These are phyloP conservation scores for Eutypa lata DNA, from an alignment of 2,329 filamentous ascomycete genomes.

Conservation along the genomic window DNA sequence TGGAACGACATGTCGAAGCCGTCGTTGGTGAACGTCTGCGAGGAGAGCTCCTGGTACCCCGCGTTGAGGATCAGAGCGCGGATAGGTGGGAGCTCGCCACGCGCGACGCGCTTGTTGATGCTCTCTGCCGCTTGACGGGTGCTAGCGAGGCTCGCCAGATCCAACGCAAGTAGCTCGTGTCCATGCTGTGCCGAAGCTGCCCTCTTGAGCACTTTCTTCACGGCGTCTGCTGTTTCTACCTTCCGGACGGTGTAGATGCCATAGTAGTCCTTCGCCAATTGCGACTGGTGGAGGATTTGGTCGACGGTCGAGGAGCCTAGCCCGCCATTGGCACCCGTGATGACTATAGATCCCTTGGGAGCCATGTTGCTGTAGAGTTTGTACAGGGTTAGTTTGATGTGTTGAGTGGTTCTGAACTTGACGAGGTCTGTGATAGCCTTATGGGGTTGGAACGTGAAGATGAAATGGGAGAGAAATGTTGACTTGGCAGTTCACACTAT, in stretches of 20 bases:
- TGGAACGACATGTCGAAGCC: conserved; percentile 31
- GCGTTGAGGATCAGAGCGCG: conserved; percentile 24
- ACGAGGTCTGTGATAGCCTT: not conserved
- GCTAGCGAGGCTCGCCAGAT: conserved; percentile 14
- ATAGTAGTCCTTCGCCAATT: conserved; percentile 29
- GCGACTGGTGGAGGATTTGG: conserved; percentile 24
- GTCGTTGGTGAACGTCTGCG: conserved; percentile 27
- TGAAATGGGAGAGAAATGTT: too few species aligned
- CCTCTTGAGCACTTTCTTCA: conserved; percentile 21
- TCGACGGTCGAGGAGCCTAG: conserved; percentile 33
- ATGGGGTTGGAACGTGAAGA: too few species aligned
- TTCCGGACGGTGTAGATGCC: conserved; percentile 36
- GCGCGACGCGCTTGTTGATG: conserved; percentile 17
- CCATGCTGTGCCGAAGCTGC: conserved; percentile 19
- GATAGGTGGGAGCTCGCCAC: conserved; percentile 22
- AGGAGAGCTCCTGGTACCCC: conserved; percentile 18
- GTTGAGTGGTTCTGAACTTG: not conserved
- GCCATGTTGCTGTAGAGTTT: not conserved
- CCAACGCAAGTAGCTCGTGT: conserved; percentile 30
- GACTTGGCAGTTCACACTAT: too few species aligned
- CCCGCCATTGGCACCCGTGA: conserved; percentile 38
- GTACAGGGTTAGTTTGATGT: too few species aligned
- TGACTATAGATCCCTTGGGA: conserved; percentile 28
- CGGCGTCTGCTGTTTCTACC: conserved; percentile 24
- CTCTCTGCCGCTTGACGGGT: conserved; percentile 12